Base-by-base conservation (phyloP, 1,284 basidiomycete genomes). In the Microstroma glucosiphilum region DNA sequence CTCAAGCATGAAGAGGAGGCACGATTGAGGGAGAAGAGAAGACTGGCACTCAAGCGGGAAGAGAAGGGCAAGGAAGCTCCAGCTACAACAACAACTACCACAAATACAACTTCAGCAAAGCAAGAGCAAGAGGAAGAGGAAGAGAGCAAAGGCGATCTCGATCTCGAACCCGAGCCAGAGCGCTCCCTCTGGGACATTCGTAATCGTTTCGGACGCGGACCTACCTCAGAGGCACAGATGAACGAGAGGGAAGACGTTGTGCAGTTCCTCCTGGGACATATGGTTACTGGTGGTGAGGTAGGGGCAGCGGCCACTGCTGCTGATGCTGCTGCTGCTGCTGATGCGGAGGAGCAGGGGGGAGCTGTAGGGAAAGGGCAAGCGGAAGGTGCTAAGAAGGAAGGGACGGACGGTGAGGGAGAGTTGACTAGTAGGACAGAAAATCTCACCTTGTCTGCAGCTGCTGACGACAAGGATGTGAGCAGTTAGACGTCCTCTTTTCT, bases 161-260 rank as follows among this genome's bases (percentile, higher is more conserved):
- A n/a, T n/a, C n/a, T n/a, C n/a, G 30, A 37, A 9, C 30, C 30
- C 3, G 30, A 37, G 30, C 26, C 56, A 59, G 51, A 46, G n/a
- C 58, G 73, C 15, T 75, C 71, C 25, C 57, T 73, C 2, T 79
- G 77, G 77, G 77, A 79, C 59, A 67, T 76, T 4, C 66, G 74
- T 13, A 79, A 79, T 57, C 63, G 61, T 8, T 73, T 75, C 1
- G 77, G 77, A 4, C 61, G 72, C 9, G 77, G 77, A 1, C 77
- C 77, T 3, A 79, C 77, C 75, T 70, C 67, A 51, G 77, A 79
- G 57, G 76, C 77, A 0, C 76, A 79, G 65, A 73, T 78, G 72
- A 61, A 66, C 11, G 70, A 74, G 48, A 65, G 72, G 61, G 77
- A 79, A 43, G 59, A 62, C 3, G 66, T 78, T 6, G 77, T 79